Evolutionary conservation across 305 asterid species (phyloP).

Genomic region (Fraxinus greggii): DNA sequence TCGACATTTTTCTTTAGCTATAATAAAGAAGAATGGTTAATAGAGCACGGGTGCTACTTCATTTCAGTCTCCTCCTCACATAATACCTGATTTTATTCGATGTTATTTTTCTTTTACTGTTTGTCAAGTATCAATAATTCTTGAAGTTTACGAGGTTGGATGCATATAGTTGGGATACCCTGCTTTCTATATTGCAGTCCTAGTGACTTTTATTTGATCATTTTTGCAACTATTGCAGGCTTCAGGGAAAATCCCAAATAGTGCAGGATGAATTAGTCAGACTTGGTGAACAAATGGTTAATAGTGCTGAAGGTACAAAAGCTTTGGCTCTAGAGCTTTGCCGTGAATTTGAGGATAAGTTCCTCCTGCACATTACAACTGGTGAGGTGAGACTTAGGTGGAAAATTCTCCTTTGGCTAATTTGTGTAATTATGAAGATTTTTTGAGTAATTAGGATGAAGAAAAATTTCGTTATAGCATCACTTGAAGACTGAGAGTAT

Average conservation of each 20-base stretch:
- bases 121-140: constrained; percentile 1
- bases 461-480: neutral
- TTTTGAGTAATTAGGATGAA: neutral
- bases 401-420: neutral
- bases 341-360: constrained; percentile 99
- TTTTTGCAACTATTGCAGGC: constrained; percentile 49
- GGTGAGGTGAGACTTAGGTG: constrained; percentile 71
- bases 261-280: constrained; percentile 91
- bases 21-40: constrained; percentile 12
- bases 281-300: constrained; percentile 95
- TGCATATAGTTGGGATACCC: neutral
- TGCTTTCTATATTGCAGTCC: constrained; percentile 12
- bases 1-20: constrained; percentile 1
- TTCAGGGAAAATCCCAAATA: constrained; percentile 92
- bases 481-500: neutral
- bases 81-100: constrained; percentile 7
- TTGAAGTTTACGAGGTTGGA: constrained; percentile 3
- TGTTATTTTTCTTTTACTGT: constrained; percentile 13
- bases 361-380: constrained; percentile 91
- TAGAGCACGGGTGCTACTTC: neutral
- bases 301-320: constrained; percentile 88
- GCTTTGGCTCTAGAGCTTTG: constrained; percentile 98
- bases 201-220: constrained; percentile 17
- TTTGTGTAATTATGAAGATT: neutral
- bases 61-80: constrained; percentile 10